Evolutionary conservation across 352 stramenopile species (phyloP).

Genomic region (Globisporangium splendens): DNA sequence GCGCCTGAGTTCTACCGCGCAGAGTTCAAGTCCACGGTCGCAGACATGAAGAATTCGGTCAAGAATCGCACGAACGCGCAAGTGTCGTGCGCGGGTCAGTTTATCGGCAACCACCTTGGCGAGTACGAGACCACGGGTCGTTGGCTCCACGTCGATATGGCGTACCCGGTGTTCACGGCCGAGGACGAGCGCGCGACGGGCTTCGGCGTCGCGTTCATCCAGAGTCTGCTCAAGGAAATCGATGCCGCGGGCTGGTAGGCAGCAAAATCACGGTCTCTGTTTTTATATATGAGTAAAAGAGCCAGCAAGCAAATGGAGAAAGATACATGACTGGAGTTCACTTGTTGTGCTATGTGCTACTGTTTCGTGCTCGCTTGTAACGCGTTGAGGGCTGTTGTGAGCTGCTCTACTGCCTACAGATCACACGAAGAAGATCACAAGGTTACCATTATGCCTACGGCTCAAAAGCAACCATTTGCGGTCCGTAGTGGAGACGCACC

Average conservation of each 20-base stretch:
- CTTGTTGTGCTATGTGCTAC: too few species aligned
- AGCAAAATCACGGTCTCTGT: neutral
- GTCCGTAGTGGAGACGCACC: too few species aligned
- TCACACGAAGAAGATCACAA: too few species aligned
- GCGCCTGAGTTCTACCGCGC: constrained; percentile 19
- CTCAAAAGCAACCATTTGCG: too few species aligned
- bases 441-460: too few species aligned
- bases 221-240: constrained; percentile 63
- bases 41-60: constrained; percentile 98
- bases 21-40: constrained; percentile 91
- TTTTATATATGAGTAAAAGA: too few species aligned
- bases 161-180: constrained; percentile 73
- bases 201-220: constrained; percentile 91
- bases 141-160: constrained; percentile 97
- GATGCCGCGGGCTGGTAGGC: constrained; percentile 42
- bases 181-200: constrained; percentile 87
- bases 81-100: constrained; percentile 92
- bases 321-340: too few species aligned
- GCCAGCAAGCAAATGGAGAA: too few species aligned
- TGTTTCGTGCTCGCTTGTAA: too few species aligned
- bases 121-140: constrained; percentile 72
- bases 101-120: constrained; percentile 93
- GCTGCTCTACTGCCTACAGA: too few species aligned
- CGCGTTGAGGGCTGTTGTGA: too few species aligned
- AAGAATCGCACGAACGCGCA: constrained; percentile 92